Evolutionary conservation across 2,329 filamentous ascomycete species (phyloP), one percentile per base, ranked within the genome.

Genomic region (Drechslerella coelobrocha): DNA sequence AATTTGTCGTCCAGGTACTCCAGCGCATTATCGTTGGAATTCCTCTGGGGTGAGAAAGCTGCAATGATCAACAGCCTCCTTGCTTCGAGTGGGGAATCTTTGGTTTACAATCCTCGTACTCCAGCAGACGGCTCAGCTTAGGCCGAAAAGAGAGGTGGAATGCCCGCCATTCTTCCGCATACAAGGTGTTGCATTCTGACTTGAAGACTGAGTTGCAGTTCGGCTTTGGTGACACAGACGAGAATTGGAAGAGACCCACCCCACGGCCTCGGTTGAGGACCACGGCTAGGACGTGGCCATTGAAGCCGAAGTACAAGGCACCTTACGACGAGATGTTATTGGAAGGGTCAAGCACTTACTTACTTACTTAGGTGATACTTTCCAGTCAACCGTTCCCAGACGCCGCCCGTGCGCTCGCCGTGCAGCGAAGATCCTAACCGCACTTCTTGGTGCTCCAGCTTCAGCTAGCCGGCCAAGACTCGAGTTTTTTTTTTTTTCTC

Each of bases 171-270:
- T 62, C 61, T 53, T 62, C 65, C 47, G 59, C 57, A 63, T 59
- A 57, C 65, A 69, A 57, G 63, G 52, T 62, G 65, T 69, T 69
- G 57, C 57, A 69, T 69, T 71, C 37, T 71, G 24, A 8, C 19
- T 41, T 6, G 7, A 5, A 6, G 9, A 17, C n/a, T 17, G 41
- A 45, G 41, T 45, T 45, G 29, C 48, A 50, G 14, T 24, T 31
- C 31, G 34, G 39, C 14, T 23, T 14, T 43, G 51, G 51, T 34
- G 47, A 39, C 26, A 26, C 37, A 57, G 53, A 37, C 19, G 24
- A 17, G n/a, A n/a, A n/a, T n/a, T n/a, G 19, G 52, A 26, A 21
- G 52, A 23, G 8, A 17, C 10, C 50, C 39, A 57, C 54, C 54
- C 54, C 54, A 57, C 41, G 39, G 41, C 24, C n/a, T n/a, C n/a